Evolutionary conservation across 2,329 filamentous ascomycete genomes (phyloP), one percentile per base, ranked within the genome.

Genomic region (Ophiognomonia clavigignenti-juglandacearum): DNA sequence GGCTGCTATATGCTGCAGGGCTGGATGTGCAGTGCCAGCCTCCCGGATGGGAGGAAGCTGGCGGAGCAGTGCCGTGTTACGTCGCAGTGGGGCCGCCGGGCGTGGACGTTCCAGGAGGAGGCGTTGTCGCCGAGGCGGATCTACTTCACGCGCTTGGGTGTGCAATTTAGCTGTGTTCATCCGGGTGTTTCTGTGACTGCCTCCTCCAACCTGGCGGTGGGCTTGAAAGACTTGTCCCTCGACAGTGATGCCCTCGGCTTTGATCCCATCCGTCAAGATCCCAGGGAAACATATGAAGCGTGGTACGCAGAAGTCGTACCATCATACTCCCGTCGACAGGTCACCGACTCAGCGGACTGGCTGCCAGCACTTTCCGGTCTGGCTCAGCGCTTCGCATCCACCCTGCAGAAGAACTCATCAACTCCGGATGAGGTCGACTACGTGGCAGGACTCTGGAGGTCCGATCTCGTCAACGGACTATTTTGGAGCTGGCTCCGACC

Each of bases 21-120:
- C 24, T 41, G 26, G 39, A 41, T 26, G 22, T 27, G 26, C 32
- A 35, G 32, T 16, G 8, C 32, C 32, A 35, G 4, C 9, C 32
- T 35, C 16, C 32, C 32, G 19, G n/a, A 35, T 35, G 32, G 32
- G 32, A 35, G 10, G 4, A 35, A 8, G 19, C 32, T 35, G 14
- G 32, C 32, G 10, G 14, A 35, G 32, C 32, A 35, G n/a, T n/a
- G 32, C n/a, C 32, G 32, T 16, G 32, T 16, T 3, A 35, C 32
- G 14, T 35, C 32, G 6, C 32, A 35, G 9, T 41, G 39, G 39
- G 26, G 26, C 14, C 18, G 10, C 13, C 23, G 39, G 16, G 39
- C 22, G 16, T 41, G 39, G 39, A 41, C 39, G 2, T 41, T 41
- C 13, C 39, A 41, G 24, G 39, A 41, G 39, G 39, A 35, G 19